These are phyloP conservation scores for Akanthomyces muscarius DNA, from an alignment of 2,329 filamentous ascomycete genomes.

Conservation along the genomic window DNA sequence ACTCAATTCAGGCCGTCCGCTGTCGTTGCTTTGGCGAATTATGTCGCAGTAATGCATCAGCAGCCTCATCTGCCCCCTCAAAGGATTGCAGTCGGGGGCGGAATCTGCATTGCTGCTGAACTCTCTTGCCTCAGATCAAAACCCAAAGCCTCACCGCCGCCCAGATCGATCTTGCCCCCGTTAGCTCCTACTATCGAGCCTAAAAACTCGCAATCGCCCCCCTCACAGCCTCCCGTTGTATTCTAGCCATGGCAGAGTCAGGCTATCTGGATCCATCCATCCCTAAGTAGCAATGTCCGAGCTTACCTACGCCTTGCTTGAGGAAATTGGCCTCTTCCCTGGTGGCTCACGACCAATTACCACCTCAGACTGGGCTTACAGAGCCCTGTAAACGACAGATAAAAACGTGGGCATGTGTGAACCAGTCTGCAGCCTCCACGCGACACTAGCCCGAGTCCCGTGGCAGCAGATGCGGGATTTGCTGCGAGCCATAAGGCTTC, in stretches of 20 bases:
- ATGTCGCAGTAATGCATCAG: background rate
- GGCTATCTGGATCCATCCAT: no score
- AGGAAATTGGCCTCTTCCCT: background rate
- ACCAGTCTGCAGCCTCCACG: background rate
- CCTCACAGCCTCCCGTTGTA: background rate
- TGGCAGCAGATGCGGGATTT: background rate
- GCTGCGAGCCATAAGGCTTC: background rate
- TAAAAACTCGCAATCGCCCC: background rate
- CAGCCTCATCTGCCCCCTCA: background rate
- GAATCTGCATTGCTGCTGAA: background rate
- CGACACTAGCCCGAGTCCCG: background rate
- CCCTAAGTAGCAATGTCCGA: background rate
- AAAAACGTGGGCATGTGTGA: background rate
- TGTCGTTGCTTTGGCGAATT: background rate
- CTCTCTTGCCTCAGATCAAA: background rate
- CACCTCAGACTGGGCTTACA: background rate
- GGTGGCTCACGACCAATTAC: background rate
- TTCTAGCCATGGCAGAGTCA: background rate
- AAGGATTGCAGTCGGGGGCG: background rate
- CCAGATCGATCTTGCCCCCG: slow-evolving; percentile 10
- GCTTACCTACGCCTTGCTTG: background rate
- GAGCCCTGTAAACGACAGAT: background rate
- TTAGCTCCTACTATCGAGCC: slow-evolving; percentile 5
- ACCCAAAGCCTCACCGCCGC: background rate
- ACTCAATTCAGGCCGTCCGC: background rate